phyloP scores from a whole-genome alignment of 2,329 filamentous ascomycete species.

The Colletotrichum cuscutae region DNA sequence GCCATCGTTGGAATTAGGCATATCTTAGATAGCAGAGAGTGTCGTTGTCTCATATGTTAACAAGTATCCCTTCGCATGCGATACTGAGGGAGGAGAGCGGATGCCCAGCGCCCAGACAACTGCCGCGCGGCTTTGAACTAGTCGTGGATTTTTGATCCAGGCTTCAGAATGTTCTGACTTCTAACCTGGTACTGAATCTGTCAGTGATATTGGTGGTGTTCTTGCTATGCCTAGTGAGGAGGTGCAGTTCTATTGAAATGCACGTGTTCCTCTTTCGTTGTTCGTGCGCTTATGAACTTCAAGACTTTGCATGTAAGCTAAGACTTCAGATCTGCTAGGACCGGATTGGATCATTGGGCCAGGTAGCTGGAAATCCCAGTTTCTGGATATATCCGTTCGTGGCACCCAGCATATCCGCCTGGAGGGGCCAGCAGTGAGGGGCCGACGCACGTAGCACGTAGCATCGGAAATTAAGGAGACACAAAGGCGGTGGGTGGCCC shows the following conservation, averaged over 20 bases:
- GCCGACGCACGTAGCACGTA: neutral
- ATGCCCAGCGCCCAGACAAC: neutral
- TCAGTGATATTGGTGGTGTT: neutral
- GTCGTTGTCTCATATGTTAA: neutral
- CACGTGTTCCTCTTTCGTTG: no score
- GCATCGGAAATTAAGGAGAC: conserved; percentile 8
- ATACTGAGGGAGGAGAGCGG: neutral
- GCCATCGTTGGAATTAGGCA: neutral
- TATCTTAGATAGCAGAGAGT: neutral
- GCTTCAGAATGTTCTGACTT: neutral
- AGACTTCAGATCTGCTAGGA: neutral
- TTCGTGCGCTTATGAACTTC: neutral
- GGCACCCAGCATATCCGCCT: neutral
- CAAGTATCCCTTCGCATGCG: neutral
- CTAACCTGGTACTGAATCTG: neutral
- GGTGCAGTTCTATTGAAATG: no score
- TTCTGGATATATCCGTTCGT: neutral
- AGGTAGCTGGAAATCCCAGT: neutral
- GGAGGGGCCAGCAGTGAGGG: neutral
- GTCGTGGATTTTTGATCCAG: neutral
- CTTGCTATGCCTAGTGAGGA: neutral
- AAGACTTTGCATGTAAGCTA: neutral
- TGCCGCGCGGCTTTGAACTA: neutral
- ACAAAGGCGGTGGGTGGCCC: neutral
- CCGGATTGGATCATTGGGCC: neutral